These are phyloP conservation scores for Nicotiana undulata DNA, from an alignment of 257 asterid genomes.

Conservation along the genomic window DNA sequence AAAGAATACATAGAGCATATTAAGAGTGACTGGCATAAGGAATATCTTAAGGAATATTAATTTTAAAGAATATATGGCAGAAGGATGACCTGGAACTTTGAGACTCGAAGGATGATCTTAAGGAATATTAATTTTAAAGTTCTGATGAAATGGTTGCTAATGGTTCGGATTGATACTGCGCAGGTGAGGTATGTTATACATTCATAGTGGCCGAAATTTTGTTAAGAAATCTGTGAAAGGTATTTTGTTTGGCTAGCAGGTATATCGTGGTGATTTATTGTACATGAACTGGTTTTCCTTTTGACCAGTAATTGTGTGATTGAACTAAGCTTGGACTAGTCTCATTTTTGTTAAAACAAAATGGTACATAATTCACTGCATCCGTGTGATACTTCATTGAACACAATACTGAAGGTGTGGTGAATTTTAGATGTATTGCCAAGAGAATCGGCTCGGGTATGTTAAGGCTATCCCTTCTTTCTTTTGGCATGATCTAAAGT, in stretches of 20 bases:
- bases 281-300: not conserved
- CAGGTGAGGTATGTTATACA: not conserved
- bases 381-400: too few species aligned
- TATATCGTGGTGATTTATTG: not conserved
- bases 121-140: conserved; percentile 73
- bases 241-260: not conserved
- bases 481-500: too few species aligned
- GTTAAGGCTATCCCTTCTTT: too few species aligned
- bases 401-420: too few species aligned
- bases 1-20: conserved; percentile 81
- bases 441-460: too few species aligned
- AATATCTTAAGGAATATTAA: too few species aligned
- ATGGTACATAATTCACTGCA: too few species aligned
- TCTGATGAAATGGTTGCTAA: not conserved
- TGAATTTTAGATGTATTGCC: too few species aligned
- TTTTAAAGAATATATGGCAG: conserved; percentile 60
- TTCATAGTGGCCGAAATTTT: not conserved
- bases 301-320: not conserved
- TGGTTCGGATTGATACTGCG: not conserved
- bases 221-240: not conserved
- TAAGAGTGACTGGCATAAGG: conserved; percentile 97
- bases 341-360: too few species aligned
- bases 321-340: not conserved
- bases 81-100: conserved; percentile 56
- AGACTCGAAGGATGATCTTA: conserved; percentile 67